Conservation (phyloP, 148 eudicot genomes). For the Suaeda aralocaspica region DNA sequence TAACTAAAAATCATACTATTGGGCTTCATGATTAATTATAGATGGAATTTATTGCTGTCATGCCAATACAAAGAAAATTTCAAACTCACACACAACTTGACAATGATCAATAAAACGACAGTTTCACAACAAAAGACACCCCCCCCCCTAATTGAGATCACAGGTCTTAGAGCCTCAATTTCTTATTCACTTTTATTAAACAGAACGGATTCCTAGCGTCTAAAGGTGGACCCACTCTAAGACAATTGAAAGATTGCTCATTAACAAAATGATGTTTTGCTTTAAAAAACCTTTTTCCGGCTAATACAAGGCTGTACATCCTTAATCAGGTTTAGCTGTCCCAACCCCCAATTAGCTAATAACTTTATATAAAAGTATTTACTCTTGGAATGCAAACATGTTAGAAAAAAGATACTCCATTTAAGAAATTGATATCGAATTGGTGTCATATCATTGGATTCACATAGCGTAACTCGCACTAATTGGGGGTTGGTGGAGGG, state of each 20-base stretch:
- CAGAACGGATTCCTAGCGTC: conserved; percentile 8
- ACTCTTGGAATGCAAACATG: too few species aligned
- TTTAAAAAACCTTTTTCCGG: too few species aligned
- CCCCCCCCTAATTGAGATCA: background rate
- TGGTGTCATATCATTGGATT: too few species aligned
- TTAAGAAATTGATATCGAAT: too few species aligned
- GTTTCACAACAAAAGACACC: background rate
- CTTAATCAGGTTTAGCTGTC: too few species aligned
- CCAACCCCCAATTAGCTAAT: too few species aligned
- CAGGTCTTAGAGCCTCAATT: background rate
- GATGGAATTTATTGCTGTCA: background rate
- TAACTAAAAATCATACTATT: background rate
- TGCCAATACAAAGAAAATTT: background rate
- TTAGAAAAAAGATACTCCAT: too few species aligned
- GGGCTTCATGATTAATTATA: background rate
- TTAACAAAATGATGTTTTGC: too few species aligned
- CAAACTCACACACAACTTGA: background rate
- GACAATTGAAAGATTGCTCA: background rate
- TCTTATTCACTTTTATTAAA: background rate
- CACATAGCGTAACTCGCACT: too few species aligned
- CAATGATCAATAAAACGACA: background rate
- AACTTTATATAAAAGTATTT: too few species aligned
- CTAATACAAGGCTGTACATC: too few species aligned
- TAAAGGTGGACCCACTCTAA: background rate
- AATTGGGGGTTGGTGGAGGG: too few species aligned